phyloP scores from a whole-genome alignment of 2,329 filamentous ascomycete species.

The Venturia pyrina region DNA sequence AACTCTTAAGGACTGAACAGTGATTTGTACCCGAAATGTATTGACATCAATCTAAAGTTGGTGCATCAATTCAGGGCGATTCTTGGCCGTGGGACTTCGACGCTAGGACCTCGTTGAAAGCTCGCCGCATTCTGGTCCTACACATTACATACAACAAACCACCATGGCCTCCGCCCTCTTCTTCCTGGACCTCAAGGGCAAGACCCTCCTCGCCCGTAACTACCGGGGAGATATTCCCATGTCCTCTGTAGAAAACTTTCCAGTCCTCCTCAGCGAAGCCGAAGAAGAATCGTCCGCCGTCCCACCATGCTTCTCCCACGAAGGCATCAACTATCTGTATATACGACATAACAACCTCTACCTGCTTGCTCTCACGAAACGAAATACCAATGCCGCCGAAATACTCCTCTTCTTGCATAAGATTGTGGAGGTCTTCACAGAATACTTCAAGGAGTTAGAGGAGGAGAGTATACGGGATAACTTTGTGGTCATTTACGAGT shows the following conservation, averaged over 20 bases:
- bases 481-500: slow-evolving; percentile 97
- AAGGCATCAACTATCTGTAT: slow-evolving; percentile 99
- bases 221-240: slow-evolving; percentile 98
- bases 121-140: not conserved
- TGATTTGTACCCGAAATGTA: not conserved
- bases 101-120: not conserved
- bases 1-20: not conserved
- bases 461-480: slow-evolving; percentile 99
- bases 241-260: slow-evolving; percentile 98
- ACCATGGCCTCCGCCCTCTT: slow-evolving; percentile 93
- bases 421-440: slow-evolving; percentile 96
- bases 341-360: slow-evolving; percentile 99
- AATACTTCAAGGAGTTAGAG: slow-evolving; percentile 98
- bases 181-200: slow-evolving; percentile 99
- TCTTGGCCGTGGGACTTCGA: not conserved
- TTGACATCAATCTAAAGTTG: not conserved
- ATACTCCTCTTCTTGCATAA: slow-evolving; percentile 97
- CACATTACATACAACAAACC: not conserved
- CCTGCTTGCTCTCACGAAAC: slow-evolving; percentile 92
- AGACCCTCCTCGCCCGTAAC: slow-evolving; percentile 98
- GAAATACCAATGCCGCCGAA: slow-evolving; percentile 97
- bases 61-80: not conserved
- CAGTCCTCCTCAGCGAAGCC: slow-evolving; percentile 87
- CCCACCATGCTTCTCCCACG: slow-evolving; percentile 93
- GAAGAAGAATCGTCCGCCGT: slow-evolving; percentile 98